Base-by-base conservation (phyloP, 805 yeast species). In the Nakazawaea siamensis region DNA sequence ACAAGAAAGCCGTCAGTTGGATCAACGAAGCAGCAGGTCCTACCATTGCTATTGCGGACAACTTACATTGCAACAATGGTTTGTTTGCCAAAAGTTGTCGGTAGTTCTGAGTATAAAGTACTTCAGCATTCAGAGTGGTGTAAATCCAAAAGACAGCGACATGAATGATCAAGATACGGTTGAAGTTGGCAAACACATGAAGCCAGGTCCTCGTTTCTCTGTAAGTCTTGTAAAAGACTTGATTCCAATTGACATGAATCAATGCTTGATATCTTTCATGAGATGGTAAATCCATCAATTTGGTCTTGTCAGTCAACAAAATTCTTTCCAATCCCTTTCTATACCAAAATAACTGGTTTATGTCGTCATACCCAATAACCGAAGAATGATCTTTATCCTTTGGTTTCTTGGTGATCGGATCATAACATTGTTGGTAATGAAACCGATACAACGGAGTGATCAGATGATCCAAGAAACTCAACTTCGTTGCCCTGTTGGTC, bases 321-420 rank as follows among this genome's bases (percentile, higher is more conserved):
- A 86, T 65, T 33, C 67, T 66, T 42, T 73, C 74, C 34, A 86
- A 60, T 0, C 92, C 86, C 41, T 74, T 69, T 3, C 75, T 66
- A 46, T 80, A 76, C 96, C 96, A 86, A 50, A 86, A 86, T 25
- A 81, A 60, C 49, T 86, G 95, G 51, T 86, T 86, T 54, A 86
- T 76, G 54, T 86, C 96, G 58, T 86, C 96, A 54, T 86, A 86
- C 0, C 96, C 96, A 39, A 86, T 76, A 4, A 73, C 72, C 18
- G 70, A 58, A 12, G 73, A 65, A 50, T 86, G 90, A 49, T 81
- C 90, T 37, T 64, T 70, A 41, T 74, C 80, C 9, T 62, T 59
- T 14, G 64, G 63, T 19, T 66, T 56, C 50, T 62, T 67, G 16
- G 54, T 55, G 0, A 69, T 76, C 14, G 62, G 66, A 4, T 57